Base-by-base conservation (phyloP, 768 basidiomycete species). In the Hygrocybe punicea region DNA sequence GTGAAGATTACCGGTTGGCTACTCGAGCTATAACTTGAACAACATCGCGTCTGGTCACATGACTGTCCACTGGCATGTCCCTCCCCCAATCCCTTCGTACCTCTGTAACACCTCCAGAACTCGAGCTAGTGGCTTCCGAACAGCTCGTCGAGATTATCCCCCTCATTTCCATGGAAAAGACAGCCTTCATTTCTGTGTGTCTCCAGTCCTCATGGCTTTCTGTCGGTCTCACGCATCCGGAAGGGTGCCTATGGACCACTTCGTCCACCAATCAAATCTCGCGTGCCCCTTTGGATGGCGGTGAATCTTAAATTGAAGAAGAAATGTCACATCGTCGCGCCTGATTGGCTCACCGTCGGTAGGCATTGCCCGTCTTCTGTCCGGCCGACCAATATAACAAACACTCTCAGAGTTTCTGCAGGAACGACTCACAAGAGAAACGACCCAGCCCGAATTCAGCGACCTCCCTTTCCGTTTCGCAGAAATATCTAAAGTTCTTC, bases 211-310 rank as follows among this genome's bases (percentile, higher is more conserved):
- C 35, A 46, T 35, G n/a, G 29, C 33, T 45, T 23, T 57, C 61
- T 23, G 51, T 45, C 37, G 47, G 48, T 50, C 53, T 45, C 24
- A 55, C 51, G 40, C 34, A 66, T 47, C 61, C 62, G 60, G 44
- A 70, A 97, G 93, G 94, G 93, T 53, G 86, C 87, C 52, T 97
- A 93, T 64, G 97, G 97, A 2, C 96, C 97, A 17, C 82, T 99
- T 53, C 79, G 87, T 6, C 95, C 97, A 1, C 96, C 96, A 5
- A 81, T 84, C 56, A 89, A 89, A 69, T 80, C 87, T 36, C 81
- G 81, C 62, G 84, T 98, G n/a, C 97, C 97, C 1, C 76, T 98
- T 3, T 99, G 97, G 97, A 87, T 99, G 78, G 97, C 96, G 0
- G 76, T 91, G 2, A 93, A 96, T 66, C 76, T 98, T 50, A 99